These are phyloP conservation scores for Ceratobasidium papillatum DNA, from an alignment of 1,284 basidiomycete species.

Conservation along the genomic window DNA sequence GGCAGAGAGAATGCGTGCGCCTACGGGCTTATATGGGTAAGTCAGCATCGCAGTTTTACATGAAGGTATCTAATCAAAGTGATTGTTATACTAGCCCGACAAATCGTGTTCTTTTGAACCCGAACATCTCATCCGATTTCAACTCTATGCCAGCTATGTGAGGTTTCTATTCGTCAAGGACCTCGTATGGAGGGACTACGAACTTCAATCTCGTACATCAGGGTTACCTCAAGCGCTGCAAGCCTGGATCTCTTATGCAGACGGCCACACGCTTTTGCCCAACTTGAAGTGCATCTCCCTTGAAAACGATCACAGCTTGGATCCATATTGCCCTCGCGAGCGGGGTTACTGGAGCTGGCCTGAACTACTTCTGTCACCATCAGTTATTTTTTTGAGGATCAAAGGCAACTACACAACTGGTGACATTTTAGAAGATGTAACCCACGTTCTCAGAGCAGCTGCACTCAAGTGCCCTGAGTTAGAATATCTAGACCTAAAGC, in stretches of 20 bases:
- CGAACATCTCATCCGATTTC: neutral
- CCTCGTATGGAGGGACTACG: neutral
- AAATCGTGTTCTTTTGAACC: neutral
- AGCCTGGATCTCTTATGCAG: neutral
- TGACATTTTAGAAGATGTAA: neutral
- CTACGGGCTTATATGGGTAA: neutral
- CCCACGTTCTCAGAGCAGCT: neutral
- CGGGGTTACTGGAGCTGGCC: neutral
- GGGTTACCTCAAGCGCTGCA: constrained; percentile 1
- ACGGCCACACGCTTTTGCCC: neutral
- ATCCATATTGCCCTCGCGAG: neutral
- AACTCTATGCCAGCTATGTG: neutral
- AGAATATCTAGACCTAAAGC: neutral
- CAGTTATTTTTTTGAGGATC: neutral
- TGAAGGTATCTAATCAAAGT: neutral
- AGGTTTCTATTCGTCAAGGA: neutral
- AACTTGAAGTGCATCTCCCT: neutral
- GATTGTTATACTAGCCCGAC: neutral
- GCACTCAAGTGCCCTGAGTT: neutral
- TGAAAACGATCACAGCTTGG: neutral
- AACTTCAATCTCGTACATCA: neutral
- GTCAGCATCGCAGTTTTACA: neutral
- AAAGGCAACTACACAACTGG: neutral
- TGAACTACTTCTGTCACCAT: neutral
- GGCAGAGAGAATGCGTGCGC: neutral